These are phyloP conservation scores for Penicillium sp. DNA, from an alignment of 2,329 filamentous ascomycete species.

Conservation along the genomic window DNA sequence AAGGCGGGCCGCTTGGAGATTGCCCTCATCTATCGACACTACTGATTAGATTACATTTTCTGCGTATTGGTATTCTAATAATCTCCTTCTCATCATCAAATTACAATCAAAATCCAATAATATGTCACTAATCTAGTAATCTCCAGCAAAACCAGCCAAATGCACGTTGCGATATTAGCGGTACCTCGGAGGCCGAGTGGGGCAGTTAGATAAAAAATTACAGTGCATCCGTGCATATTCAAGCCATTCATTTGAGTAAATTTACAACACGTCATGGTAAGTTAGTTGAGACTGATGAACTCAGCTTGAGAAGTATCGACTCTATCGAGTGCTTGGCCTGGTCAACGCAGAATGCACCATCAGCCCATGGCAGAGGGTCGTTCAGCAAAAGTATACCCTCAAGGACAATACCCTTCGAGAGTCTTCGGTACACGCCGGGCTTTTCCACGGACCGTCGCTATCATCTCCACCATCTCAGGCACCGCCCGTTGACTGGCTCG, in stretches of 20 bases:
- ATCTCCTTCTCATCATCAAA: not conserved
- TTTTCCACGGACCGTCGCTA: not conserved
- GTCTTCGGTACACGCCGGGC: not conserved
- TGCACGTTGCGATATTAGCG: not conserved
- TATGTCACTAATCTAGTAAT: not conserved
- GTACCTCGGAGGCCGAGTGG: not conserved
- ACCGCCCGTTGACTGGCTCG: not conserved
- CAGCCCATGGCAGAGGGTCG: too few species aligned
- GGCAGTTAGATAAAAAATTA: not conserved
- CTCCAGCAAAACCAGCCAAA: not conserved
- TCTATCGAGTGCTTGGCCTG: too few species aligned
- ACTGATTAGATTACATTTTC: not conserved
- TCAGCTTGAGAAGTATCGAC: not conserved
- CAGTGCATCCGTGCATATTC: too few species aligned
- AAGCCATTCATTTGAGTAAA: too few species aligned
- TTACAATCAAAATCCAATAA: not conserved
- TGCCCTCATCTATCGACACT: not conserved
- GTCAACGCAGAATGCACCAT: not conserved
- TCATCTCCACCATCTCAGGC: constrained; percentile 3
- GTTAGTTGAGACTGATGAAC: not conserved
- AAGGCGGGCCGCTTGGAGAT: not conserved
- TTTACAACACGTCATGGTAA: too few species aligned
- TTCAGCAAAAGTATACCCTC: too few species aligned
- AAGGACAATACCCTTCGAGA: too few species aligned
- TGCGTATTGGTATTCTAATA: not conserved